phyloP scores from a whole-genome alignment of 345 rosid genomes.

The Brassica rapa region DNA sequence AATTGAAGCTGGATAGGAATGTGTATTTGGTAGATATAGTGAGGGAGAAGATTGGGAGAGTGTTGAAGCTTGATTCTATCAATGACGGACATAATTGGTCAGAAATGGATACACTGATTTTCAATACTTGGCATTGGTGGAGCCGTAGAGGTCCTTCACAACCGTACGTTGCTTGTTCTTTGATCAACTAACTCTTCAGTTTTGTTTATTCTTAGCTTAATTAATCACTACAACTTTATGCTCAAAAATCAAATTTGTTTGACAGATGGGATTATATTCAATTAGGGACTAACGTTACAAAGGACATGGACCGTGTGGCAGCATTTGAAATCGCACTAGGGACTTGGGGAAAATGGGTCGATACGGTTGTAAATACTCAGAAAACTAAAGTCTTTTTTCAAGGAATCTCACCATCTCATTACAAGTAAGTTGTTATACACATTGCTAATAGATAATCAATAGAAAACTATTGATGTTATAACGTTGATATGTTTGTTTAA shows the following conservation, averaged over 20 bases:
- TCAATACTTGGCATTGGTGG: constrained; percentile 98
- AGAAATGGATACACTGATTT: constrained; percentile 63
- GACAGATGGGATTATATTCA: constrained; percentile 75
- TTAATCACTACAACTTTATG: not conserved
- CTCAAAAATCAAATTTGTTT: not conserved
- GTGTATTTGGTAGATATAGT: constrained; percentile 74
- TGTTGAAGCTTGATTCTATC: constrained; percentile 78
- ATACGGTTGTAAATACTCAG: constrained; percentile 53
- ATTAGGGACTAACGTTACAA: constrained; percentile 43
- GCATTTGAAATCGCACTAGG: constrained; percentile 70
- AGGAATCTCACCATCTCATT: constrained; percentile 86
- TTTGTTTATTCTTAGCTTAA: not conserved
- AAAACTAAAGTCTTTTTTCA: constrained; percentile 68
- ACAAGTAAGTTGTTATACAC: constrained; percentile 50
- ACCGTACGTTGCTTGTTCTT: constrained; percentile 49
- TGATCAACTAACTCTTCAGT: not conserved
- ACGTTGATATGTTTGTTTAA: not conserved
- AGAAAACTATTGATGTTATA: not conserved
- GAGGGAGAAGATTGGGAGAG: constrained; percentile 56
- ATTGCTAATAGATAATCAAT: not conserved
- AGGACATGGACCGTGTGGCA: constrained; percentile 77
- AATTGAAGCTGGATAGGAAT: constrained; percentile 59
- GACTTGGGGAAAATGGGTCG: constrained; percentile 85
- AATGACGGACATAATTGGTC: constrained; percentile 66
- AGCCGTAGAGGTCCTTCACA: constrained; percentile 66